A percentile compares a stretch with the other conserved stretches of the same genome.
Evolutionary conservation across 2,329 filamentous ascomycete genomes (phyloP).

Genomic region (Colletotrichum musicola): DNA sequence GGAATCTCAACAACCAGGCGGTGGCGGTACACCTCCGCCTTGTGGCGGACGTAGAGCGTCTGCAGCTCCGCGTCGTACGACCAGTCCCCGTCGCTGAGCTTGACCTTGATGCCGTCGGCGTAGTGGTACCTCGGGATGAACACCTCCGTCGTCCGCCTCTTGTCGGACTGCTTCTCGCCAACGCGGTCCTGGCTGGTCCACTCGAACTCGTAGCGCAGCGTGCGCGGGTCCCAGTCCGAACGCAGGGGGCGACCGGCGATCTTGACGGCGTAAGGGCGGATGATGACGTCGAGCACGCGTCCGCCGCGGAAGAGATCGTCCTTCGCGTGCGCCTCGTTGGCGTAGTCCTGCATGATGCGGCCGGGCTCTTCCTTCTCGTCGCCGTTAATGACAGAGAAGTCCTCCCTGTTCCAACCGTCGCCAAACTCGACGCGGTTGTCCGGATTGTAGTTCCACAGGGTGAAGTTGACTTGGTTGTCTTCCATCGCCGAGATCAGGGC

Average conservation of each 20-base stretch:
- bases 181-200: conserved; percentile 43
- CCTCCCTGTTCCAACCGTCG: conserved; percentile 58
- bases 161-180: conserved; percentile 32
- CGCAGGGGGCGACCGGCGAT: conserved; percentile 51
- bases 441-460: conserved; percentile 56
- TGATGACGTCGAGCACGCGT: conserved; percentile 53
- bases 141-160: conserved; percentile 51
- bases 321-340: conserved; percentile 47
- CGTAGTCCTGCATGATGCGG: conserved; percentile 47
- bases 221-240: conserved; percentile 52
- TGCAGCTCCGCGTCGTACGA: conserved; percentile 45
- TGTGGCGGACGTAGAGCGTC: conserved; percentile 47
- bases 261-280: conserved; percentile 57
- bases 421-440: conserved; percentile 53
- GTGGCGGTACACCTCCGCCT: conserved; percentile 27
- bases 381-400: conserved; percentile 56
- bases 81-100: conserved; percentile 48
- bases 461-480: conserved; percentile 52
- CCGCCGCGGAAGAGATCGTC: conserved; percentile 55
- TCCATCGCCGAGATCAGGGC: conserved; percentile 57
- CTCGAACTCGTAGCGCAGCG: conserved; percentile 50
- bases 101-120: conserved; percentile 44
- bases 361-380: conserved; percentile 45
- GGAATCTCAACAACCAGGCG: conserved; percentile 45
- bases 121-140: conserved; percentile 56